A percentile compares a stretch with the other conserved stretches of the same genome.
phyloP scores from a whole-genome alignment of 2,329 filamentous ascomycete genomes.

The Neofusicoccum umdonicola region DNA sequence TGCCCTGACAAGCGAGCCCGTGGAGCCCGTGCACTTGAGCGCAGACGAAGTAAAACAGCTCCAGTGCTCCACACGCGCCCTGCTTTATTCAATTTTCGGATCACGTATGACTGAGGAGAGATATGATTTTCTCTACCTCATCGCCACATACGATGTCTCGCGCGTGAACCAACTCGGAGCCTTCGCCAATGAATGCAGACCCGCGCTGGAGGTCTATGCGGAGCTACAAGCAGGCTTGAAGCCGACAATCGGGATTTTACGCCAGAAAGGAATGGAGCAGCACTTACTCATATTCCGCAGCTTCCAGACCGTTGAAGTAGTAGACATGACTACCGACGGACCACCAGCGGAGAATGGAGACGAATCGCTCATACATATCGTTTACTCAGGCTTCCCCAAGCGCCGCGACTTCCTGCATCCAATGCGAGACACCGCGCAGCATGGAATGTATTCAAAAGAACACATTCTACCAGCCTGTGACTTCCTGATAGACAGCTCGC shows the following conservation, averaged over 20 bases:
- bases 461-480: slow-evolving; percentile 47
- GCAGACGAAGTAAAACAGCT: slow-evolving; percentile 24
- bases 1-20: slow-evolving; percentile 21
- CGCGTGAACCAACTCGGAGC: background rate
- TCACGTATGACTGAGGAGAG: slow-evolving; percentile 24
- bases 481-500: slow-evolving; percentile 50
- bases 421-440: slow-evolving; percentile 21
- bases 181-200: slow-evolving; percentile 4
- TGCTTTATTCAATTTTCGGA: slow-evolving; percentile 27
- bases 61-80: slow-evolving; percentile 26
- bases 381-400: slow-evolving; percentile 45
- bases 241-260: background rate
- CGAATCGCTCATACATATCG: background rate
- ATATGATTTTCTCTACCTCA: slow-evolving; percentile 31
- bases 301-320: background rate
- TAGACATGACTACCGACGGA: slow-evolving; percentile 1
- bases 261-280: background rate
- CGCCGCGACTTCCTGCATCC: slow-evolving; percentile 60
- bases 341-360: background rate
- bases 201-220: slow-evolving; percentile 18
- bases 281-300: background rate
- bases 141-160: slow-evolving; percentile 23
- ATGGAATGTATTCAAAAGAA: slow-evolving; percentile 42
- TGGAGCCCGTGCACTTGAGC: slow-evolving; percentile 18
- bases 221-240: slow-evolving; percentile 18